A percentile compares a stretch with the other conserved stretches of the same genome.
Evolutionary conservation across 108 stramenopile species (phyloP).

Genomic region (Aureococcus anophagefferens): DNA sequence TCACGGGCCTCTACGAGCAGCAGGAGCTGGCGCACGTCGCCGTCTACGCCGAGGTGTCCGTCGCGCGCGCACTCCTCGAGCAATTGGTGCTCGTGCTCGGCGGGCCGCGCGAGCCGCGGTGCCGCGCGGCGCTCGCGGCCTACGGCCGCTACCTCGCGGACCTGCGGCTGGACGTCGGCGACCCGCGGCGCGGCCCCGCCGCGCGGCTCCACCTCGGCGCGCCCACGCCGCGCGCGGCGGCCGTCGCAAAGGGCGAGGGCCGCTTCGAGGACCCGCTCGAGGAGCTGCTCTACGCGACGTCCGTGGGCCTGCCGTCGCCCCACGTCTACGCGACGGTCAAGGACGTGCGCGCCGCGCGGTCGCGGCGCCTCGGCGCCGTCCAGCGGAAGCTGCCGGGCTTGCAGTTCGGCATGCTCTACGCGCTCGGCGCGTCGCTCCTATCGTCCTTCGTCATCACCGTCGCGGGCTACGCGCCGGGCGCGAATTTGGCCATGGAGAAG

Average conservation of each 20-base stretch:
- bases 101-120: slow-evolving; percentile 11
- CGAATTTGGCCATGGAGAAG: not conserved
- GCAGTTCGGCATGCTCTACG: slow-evolving; percentile 31
- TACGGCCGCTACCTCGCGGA: too few species aligned
- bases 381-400: slow-evolving; percentile 38
- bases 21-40: slow-evolving; percentile 43
- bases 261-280: slow-evolving; percentile 32
- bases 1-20: not conserved
- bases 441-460: slow-evolving; percentile 16
- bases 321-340: slow-evolving; percentile 35
- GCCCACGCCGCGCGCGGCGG: not conserved
- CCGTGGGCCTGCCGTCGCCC: slow-evolving; percentile 36
- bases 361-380: slow-evolving; percentile 37
- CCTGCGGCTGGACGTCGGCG: too few species aligned
- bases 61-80: slow-evolving; percentile 35
- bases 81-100: slow-evolving; percentile 37
- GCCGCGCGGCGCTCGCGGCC: too few species aligned
- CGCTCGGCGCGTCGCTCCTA: slow-evolving; percentile 26
- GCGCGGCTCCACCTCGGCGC: too few species aligned
- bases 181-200: too few species aligned
- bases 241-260: slow-evolving; percentile 17
- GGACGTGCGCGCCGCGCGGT: slow-evolving; percentile 32
- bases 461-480: not conserved
- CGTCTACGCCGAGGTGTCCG: slow-evolving; percentile 37
- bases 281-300: slow-evolving; percentile 36